Conservation (phyloP, 2,329 filamentous ascomycete genomes). For the Sphaerulina musiva region DNA sequence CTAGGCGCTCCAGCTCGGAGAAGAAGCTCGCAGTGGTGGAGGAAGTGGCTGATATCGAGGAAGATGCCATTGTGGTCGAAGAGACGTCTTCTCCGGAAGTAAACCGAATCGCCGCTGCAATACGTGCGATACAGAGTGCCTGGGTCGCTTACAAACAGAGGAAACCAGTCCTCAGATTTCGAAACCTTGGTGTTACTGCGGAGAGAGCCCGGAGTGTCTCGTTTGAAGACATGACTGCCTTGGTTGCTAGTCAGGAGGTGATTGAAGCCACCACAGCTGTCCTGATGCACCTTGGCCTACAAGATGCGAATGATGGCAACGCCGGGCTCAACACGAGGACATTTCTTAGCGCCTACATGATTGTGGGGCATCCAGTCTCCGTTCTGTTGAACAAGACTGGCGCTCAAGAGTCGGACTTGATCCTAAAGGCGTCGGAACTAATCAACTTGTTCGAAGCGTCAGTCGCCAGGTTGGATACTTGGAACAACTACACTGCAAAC, state of each 20-base stretch:
- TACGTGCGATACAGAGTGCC: constrained; percentile 59
- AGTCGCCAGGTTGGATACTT: constrained; percentile 57
- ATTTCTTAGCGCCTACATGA: constrained; percentile 73
- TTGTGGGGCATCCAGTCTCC: constrained; percentile 69
- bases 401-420: constrained; percentile 62
- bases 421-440: constrained; percentile 69
- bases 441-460: constrained; percentile 72
- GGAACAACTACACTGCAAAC: constrained; percentile 62
- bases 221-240: constrained; percentile 66
- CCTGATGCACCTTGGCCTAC: constrained; percentile 61
- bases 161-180: constrained; percentile 59
- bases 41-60: constrained; percentile 42
- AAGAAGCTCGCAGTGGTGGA: constrained; percentile 48
- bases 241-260: constrained; percentile 61
- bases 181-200: constrained; percentile 60
- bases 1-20: constrained; percentile 38
- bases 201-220: constrained; percentile 62
- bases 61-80: constrained; percentile 37
- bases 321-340: constrained; percentile 63
- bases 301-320: constrained; percentile 52
- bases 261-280: constrained; percentile 60
- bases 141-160: constrained; percentile 58
- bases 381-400: constrained; percentile 72
- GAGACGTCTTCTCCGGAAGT: constrained; percentile 41
- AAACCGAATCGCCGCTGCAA: constrained; percentile 51